Evolutionary conservation across 768 basidiomycete genomes (phyloP), one percentile per base, ranked within the genome.

Genomic region (Coprinellus micaceus): DNA sequence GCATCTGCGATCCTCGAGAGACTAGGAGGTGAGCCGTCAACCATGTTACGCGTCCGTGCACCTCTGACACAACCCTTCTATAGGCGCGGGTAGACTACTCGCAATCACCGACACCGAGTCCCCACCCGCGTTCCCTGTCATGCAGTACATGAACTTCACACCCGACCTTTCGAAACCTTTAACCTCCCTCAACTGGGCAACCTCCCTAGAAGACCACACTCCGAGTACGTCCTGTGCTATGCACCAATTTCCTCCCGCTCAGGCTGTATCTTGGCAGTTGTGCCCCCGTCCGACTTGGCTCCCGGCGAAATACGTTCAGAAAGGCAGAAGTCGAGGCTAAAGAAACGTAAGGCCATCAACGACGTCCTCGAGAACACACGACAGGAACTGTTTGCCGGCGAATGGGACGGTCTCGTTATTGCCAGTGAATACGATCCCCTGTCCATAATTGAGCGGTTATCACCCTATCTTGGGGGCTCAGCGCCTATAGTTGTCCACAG

Each of bases 21-120:
- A 26, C 79, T 98, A 74, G 95, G 91, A 69, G 90, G 93, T 86
- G 58, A 36, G 68, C 51, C 46, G 2, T 9, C 19, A n/a, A 62
- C 12, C 24, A 17, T n/a, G 53, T 50, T 53, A 45, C 39, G 4
- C 22, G 15, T n/a, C 13, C 15, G 41, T 24, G 45, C 44, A 11
- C 46, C 25, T 39, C 49, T 11, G 57, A 53, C 62, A 15, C 56
- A 45, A 49, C 26, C 50, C 40, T 17, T 57, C 37, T 40, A 1
- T 61, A 93, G 94, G 91, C 25, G 73, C 84, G 63, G 97, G 96
- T 19, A 81, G 83, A 50, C 73, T 98, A 10, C 75, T 98, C 59
- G 84, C 89, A 1, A 85, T 99, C 59, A 91, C 88, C 61, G 91
- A 95, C 59, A 82, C 86, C 29, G 96, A 98, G 63, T 92, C 90